Base-by-base conservation (phyloP, 1,284 basidiomycete genomes). In the Fomitopsis palustris region DNA sequence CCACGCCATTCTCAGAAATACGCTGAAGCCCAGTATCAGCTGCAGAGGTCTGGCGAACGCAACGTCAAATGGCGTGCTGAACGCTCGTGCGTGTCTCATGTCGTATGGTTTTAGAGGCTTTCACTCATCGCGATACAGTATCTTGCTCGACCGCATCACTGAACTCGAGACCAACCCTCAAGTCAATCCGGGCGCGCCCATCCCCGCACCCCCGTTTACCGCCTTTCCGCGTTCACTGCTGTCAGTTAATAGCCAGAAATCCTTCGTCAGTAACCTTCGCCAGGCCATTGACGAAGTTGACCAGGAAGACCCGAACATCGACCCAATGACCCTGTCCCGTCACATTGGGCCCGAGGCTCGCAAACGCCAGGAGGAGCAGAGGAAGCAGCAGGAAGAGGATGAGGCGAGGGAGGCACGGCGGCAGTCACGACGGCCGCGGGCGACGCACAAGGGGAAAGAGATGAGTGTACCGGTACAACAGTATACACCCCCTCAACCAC, bases 41-140 rank as follows among this genome's bases (percentile, higher is more conserved):
- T 84, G 42, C 78, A 78, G 56, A 75, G 74, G 49, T 84, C 84
- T 9, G 81, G 80, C 53, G 83, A 87, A 72, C 79, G 83, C 43
- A 86, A 84, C 64, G 75, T 80, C 55, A 80, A 79, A 64, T 81
- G 84, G 74, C 75, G 78, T 52, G 77, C 81, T 62, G 86, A 88
- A 68, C 70, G 79, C 77, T 78, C 80, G 87, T 88, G 67, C 61
- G 85, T 79, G 33, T 54, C 25, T 49, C 54, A 53, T 61, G 59
- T 41, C 35, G 27, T 56, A n/a, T n/a, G 39, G 45, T 29, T 21
- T 41, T 52, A 17, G 59, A 45, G 2, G 21, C 4, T 59, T 65
- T 45, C 62, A 33, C 42, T 47, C 53, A 47, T 23, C 9, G 8
- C 31, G 17, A 21, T 33, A 29, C 67, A 88, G 85, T 58, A 68